These are phyloP conservation scores for Kurtzmaniella cleridarum DNA, from an alignment of 805 yeast species.

Conservation along the genomic window DNA sequence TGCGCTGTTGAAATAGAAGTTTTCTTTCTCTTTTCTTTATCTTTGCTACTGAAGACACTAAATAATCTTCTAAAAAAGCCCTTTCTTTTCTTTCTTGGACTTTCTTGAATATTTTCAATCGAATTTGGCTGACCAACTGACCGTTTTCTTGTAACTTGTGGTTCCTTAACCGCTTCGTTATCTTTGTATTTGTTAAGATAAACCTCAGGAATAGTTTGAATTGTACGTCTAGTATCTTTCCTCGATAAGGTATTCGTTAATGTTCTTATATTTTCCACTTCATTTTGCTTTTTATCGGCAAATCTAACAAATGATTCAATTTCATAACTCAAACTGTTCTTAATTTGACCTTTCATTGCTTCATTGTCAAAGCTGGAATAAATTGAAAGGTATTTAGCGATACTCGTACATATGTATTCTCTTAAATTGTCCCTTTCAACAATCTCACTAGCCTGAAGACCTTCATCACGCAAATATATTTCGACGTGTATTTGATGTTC, in stretches of 20 bases:
- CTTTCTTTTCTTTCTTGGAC: too few species aligned
- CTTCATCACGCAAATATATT: constrained; percentile 12
- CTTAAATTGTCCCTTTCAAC: constrained; percentile 17
- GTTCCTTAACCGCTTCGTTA: too few species aligned
- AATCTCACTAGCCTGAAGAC: constrained; percentile 16
- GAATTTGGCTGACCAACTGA: too few species aligned
- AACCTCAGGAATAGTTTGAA: constrained; percentile 2
- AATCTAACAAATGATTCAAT: constrained; percentile 10
- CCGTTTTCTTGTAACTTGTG: too few species aligned
- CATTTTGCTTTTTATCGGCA: constrained; percentile 4
- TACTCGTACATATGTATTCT: constrained; percentile 14
- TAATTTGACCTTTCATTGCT: constrained; percentile 15
- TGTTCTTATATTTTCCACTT: not conserved
- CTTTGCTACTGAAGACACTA: too few species aligned
- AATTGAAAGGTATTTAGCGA: constrained; percentile 15
- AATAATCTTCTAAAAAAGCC: too few species aligned
- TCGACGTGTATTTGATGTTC: constrained; percentile 16
- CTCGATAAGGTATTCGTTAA: not conserved
- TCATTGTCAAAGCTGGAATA: constrained; percentile 19
- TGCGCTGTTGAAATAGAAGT: too few species aligned
- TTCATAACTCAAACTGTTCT: constrained; percentile 13
- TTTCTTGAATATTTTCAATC: too few species aligned
- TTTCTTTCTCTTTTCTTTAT: too few species aligned
- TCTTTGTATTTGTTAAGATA: constrained; percentile 1
- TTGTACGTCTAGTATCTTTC: not conserved